Base-by-base conservation (phyloP, 1,284 basidiomycete genomes). In the Ustilago tritici region DNA sequence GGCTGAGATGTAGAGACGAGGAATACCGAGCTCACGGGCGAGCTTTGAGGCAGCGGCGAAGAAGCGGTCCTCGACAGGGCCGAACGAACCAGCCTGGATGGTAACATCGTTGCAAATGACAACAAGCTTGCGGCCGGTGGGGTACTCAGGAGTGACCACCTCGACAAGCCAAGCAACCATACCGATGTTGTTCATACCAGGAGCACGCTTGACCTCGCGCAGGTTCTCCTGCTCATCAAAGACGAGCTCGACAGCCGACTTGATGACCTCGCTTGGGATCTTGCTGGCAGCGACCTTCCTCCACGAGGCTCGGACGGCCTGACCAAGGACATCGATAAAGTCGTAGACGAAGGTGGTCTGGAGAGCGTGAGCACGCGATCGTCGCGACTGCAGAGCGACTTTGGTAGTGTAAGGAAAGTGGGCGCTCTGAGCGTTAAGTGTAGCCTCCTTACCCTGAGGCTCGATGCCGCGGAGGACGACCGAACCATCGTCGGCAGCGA, bases 141-240 rank as follows among this genome's bases (percentile, higher is more conserved):
- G 94, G 88, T 91, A 98, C 88, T 99, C 97, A 12, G 97, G 97
- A 0, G 97, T 99, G 82, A 90, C 90, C 80, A 98, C 89, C 6
- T 92, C 95, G 89, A 95, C 95, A 38, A 97, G 91, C 97, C 97
- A 99, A 10, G 92, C 96, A 62, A 99, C 93, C 96, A 99, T 99
- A 85, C 97, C 97, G 85, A 94, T 94, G 40, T 90, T 91, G 88
- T 99, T 99, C 86, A 93, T 93, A 38, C 97, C 97, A 23, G 95
- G 93, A 1, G 94, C 91, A 64, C 97, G 91, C 80, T 93, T 92
- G 62, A 98, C 93, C 87, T 98, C 94, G 34, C 91, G 90, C 31
- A 99, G 90, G 79, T 94, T 90, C 80, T 94, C 91, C 81, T 95
- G 90, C 87, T 98, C 96, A 92, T 36, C 96, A 95, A 61, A 92